A percentile compares a stretch with the other conserved stretches of the same genome.
These are phyloP conservation scores for Hortiboletus flavorubellus DNA, from an alignment of 768 basidiomycete species.

Conservation along the genomic window DNA sequence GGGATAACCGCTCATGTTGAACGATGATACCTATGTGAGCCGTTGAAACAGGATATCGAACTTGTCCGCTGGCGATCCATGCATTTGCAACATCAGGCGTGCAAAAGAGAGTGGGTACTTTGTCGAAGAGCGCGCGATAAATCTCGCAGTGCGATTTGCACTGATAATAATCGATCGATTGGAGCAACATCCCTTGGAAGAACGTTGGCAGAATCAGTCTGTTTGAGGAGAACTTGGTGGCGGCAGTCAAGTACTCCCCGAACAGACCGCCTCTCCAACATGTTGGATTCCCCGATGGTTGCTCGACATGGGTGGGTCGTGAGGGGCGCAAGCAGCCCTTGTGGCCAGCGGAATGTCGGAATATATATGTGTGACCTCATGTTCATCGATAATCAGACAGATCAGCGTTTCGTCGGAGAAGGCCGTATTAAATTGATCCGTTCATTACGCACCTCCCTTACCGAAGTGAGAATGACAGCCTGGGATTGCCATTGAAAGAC, in stretches of 20 bases:
- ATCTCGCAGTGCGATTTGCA: neutral
- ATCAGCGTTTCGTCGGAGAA: neutral
- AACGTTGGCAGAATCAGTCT: neutral
- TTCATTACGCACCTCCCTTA: neutral
- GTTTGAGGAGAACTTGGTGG: neutral
- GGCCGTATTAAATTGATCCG: neutral
- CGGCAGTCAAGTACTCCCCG: conserved; percentile 7
- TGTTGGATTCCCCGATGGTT: neutral
- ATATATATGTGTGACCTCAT: neutral
- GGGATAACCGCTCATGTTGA: neutral
- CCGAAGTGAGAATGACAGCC: no score
- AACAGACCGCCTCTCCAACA: neutral
- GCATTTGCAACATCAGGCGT: neutral
- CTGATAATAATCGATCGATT: neutral
- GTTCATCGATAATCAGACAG: conserved; percentile 3
- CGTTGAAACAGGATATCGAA: neutral
- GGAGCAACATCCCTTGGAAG: neutral
- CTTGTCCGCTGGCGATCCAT: neutral
- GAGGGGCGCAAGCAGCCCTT: neutral
- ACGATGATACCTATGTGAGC: neutral
- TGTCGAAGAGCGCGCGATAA: neutral
- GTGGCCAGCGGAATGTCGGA: neutral
- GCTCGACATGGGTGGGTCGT: neutral
- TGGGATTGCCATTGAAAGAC: neutral
- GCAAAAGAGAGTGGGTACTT: no score